These are phyloP conservation scores for Cryptococcus hybrid DNA, from an alignment of 1,284 basidiomycete genomes.

Conservation along the genomic window DNA sequence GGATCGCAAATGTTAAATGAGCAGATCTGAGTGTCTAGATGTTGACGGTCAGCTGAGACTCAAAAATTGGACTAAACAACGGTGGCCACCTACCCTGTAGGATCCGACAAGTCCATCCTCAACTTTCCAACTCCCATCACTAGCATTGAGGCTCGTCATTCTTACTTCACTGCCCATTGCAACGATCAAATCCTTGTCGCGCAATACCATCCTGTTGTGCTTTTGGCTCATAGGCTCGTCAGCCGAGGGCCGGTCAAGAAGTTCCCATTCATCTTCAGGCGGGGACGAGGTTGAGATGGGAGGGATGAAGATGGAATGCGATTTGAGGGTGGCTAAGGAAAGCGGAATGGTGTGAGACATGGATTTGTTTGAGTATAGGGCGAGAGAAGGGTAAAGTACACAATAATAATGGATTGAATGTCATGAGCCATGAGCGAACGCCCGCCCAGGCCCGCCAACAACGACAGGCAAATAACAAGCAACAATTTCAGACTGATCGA, in stretches of 20 bases:
- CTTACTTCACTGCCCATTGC: conserved; percentile 76
- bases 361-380: too few relatives aligned
- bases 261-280: conserved; percentile 37
- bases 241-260: conserved; percentile 21
- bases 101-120: conserved; percentile 51
- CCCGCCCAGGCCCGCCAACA: too few relatives aligned
- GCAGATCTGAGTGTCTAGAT: conserved; percentile 70
- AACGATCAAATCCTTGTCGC: conserved; percentile 81
- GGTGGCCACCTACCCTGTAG: conserved; percentile 62
- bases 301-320: conserved; percentile 43
- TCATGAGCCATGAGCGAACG: too few relatives aligned
- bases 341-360: conserved; percentile 21
- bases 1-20: conserved; percentile 77
- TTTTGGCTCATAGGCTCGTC: conserved; percentile 13
- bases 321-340: conserved; percentile 30
- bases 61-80: too few relatives aligned
- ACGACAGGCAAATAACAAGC: too few relatives aligned
- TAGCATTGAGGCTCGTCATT: conserved; percentile 70
- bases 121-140: conserved; percentile 38
- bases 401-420: too few relatives aligned
- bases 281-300: conserved; percentile 14
- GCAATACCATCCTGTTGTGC: conserved; percentile 61
- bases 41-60: too few relatives aligned
- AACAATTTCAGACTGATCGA: too few relatives aligned
- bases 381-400: too few relatives aligned